Conservation (phyloP, 345 rosid genomes). For the Reutealis trisperma region DNA sequence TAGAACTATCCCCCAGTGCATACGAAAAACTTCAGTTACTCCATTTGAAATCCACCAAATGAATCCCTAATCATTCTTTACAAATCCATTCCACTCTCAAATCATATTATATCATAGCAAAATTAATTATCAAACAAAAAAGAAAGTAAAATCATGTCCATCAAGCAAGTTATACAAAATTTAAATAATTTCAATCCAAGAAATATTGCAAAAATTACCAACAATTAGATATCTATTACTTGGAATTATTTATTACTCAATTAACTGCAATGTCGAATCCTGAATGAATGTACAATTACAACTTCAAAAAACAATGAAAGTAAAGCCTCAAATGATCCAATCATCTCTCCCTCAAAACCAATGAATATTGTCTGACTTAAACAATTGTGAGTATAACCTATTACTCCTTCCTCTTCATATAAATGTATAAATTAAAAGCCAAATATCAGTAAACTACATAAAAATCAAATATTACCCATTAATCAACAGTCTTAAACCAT, state of each 20-base stretch:
- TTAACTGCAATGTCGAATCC: not conserved
- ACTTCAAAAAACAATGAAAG: not conserved
- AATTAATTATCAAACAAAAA: not conserved
- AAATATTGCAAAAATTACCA: not conserved
- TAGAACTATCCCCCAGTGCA: not conserved
- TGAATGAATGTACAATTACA: slow-evolving; percentile 15
- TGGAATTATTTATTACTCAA: slow-evolving; percentile 5
- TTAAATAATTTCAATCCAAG: not conserved
- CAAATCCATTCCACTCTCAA: not conserved
- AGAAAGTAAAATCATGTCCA: not conserved
- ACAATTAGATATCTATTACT: not conserved
- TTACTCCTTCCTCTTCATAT: not conserved
- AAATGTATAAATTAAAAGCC: not conserved
- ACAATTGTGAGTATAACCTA: not conserved
- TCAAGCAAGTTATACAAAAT: not conserved
- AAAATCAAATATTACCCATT: not conserved
- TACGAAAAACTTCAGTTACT: not conserved
- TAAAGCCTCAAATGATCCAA: not conserved
- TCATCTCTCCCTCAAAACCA: slow-evolving; percentile 1
- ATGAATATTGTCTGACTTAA: slow-evolving; percentile 2
- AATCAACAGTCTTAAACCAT: not conserved
- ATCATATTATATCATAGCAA: not conserved
- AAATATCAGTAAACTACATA: not conserved
- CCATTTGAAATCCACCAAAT: not conserved
- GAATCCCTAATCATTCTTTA: not conserved